Evolutionary conservation across 1,284 basidiomycete species (phyloP).

Genomic region (Boletus semigastroideus): DNA sequence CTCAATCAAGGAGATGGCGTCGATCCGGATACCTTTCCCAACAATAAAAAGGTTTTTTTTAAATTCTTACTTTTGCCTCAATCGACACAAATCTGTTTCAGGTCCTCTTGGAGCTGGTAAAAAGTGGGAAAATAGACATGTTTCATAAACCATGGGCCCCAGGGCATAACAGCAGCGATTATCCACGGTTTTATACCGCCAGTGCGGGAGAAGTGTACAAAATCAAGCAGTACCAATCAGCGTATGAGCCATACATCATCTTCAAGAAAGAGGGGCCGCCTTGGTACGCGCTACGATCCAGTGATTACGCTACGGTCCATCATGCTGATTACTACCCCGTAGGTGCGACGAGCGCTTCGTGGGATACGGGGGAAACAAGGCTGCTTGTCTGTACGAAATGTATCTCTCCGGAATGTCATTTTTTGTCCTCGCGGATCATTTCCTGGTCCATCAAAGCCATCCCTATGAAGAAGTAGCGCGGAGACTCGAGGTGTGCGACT

Average conservation of each 20-base stretch:
- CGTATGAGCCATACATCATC: slow-evolving; percentile 84
- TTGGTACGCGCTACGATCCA: slow-evolving; percentile 45
- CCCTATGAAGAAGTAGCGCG: slow-evolving; percentile 73
- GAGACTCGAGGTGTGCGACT: slow-evolving; percentile 54
- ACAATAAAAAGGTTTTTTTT: slow-evolving; percentile 54
- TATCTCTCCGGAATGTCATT: slow-evolving; percentile 69
- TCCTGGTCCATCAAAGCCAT: slow-evolving; percentile 83
- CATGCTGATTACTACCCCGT: not conserved
- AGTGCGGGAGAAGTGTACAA: slow-evolving; percentile 68
- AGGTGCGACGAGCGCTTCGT: slow-evolving; percentile 89
- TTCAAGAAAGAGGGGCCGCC: slow-evolving; percentile 74
- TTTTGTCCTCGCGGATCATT: slow-evolving; percentile 82
- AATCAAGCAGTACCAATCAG: slow-evolving; percentile 71
- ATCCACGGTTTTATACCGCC: slow-evolving; percentile 64
- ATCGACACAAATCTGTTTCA: slow-evolving; percentile 27
- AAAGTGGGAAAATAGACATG: slow-evolving; percentile 57
- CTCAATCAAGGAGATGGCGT: slow-evolving; percentile 58
- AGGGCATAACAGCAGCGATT: slow-evolving; percentile 81
- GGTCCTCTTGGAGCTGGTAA: slow-evolving; percentile 57
- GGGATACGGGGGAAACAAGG: slow-evolving; percentile 78
- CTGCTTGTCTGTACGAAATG: slow-evolving; percentile 65
- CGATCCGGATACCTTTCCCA: slow-evolving; percentile 59
- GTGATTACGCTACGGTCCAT: not conserved
- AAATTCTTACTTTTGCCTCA: not conserved
- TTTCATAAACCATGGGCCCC: slow-evolving; percentile 77